Evolutionary conservation across 441 rosid genomes (phyloP).

Genomic region (Eutrema salsugineum): DNA sequence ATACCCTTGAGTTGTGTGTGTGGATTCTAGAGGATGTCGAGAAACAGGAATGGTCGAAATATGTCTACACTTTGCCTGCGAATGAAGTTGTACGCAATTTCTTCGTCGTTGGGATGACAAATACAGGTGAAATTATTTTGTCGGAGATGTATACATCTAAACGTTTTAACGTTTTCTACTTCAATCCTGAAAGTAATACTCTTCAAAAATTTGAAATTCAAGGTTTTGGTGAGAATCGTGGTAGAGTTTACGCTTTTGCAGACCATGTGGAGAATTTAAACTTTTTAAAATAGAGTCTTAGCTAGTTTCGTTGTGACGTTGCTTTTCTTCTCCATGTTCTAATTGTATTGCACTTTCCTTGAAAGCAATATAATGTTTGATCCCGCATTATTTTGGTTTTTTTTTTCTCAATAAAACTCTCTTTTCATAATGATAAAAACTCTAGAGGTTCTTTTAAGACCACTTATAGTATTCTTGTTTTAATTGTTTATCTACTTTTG

Average conservation of each 20-base stretch:
- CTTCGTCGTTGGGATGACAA: background rate
- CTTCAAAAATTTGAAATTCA: background rate
- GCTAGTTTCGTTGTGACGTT: no score
- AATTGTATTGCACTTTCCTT: no score
- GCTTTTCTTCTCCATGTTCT: no score
- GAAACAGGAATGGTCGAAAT: background rate
- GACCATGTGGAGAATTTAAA: background rate
- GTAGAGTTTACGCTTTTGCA: background rate
- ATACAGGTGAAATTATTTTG: background rate
- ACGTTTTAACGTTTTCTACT: background rate
- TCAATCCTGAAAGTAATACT: background rate
- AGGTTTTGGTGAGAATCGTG: background rate
- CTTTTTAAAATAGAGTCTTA: no score
- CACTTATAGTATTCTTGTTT: no score
- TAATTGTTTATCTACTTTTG: no score
- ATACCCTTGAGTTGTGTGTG: background rate
- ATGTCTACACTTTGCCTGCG: constrained; percentile 5
- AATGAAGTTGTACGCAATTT: background rate
- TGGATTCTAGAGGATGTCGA: background rate
- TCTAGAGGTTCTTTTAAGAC: no score
- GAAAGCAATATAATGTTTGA: no score
- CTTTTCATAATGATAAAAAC: no score
- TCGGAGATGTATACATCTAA: background rate
- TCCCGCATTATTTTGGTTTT: no score
- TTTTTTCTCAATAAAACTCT: no score